Percentiles rank a stretch among this genome's conserved stretches.
Evolutionary conservation across 164 flowering plant genomes (phyloP).

Genomic region (Liriodendron chinense): DNA sequence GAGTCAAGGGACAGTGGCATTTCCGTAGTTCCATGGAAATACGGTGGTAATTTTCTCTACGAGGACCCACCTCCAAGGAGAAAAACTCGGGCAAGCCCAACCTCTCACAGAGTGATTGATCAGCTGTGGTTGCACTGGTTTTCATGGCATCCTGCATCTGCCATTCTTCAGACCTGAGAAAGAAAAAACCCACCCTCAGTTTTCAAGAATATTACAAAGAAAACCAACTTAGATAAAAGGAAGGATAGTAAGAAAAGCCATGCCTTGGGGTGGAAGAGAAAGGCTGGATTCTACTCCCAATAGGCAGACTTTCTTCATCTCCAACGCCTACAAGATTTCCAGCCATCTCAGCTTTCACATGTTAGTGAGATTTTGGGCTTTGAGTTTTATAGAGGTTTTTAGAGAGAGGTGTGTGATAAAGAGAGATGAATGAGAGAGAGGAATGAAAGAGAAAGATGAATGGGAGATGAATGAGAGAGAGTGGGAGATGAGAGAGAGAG

Average conservation of each 20-base stretch:
- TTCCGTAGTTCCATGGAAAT: not conserved
- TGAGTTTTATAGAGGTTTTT: not conserved
- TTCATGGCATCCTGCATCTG: slow-evolving; percentile 15
- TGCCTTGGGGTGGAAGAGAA: slow-evolving; percentile 34
- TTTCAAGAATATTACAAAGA: not conserved
- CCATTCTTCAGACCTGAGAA: slow-evolving; percentile 30
- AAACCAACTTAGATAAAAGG: not conserved
- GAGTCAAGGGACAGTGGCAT: not conserved
- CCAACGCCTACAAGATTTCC: slow-evolving; percentile 12
- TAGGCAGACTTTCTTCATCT: slow-evolving; percentile 33
- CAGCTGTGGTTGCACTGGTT: slow-evolving; percentile 9
- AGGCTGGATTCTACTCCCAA: slow-evolving; percentile 33
- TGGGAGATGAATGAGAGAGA: too few species aligned
- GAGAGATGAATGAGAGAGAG: not conserved
- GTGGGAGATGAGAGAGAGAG: too few species aligned
- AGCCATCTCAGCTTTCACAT: slow-evolving; percentile 20
- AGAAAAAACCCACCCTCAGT: not conserved
- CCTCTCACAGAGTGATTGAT: slow-evolving; percentile 14
- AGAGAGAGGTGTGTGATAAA: not conserved
- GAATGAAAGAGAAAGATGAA: not conserved
- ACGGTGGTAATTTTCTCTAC: not conserved
- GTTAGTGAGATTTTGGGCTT: not conserved
- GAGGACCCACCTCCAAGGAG: slow-evolving; percentile 29
- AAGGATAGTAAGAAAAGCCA: slow-evolving; percentile 2
- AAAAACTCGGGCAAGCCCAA: slow-evolving; percentile 45